Evolutionary conservation across 192 early-diverging fungal species (phyloP).

Genomic region (Coemansia sp.): DNA sequence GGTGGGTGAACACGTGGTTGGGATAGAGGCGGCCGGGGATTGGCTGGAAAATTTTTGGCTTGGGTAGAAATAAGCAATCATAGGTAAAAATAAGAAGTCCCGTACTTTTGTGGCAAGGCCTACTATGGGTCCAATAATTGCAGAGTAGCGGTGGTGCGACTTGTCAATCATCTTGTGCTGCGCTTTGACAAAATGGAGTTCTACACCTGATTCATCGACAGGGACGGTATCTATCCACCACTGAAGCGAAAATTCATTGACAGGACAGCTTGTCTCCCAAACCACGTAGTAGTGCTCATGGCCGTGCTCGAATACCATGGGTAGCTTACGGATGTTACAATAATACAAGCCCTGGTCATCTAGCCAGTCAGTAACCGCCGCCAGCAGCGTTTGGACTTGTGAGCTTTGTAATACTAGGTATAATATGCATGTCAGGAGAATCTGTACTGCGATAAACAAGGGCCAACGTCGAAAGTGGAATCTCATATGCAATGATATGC

Average conservation of each 20-base stretch:
- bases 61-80: no score
- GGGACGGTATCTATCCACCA: conserved; percentile 30
- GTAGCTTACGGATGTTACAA: conserved; percentile 34
- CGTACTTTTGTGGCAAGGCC: neutral
- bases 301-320: conserved; percentile 43
- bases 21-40: no score
- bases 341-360: conserved; percentile 17
- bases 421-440: conserved; percentile 5
- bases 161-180: conserved; percentile 25
- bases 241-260: conserved; percentile 17
- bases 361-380: conserved; percentile 21
- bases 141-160: conserved; percentile 36
- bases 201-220: neutral
- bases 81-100: no score
- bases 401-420: conserved; percentile 8
- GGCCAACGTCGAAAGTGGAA: conserved; percentile 25
- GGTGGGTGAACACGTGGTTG: no score
- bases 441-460: conserved; percentile 3
- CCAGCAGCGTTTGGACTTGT: conserved; percentile 13
- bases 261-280: conserved; percentile 46
- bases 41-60: no score
- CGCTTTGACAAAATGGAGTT: conserved; percentile 18
- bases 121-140: conserved; percentile 38
- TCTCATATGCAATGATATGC: conserved; percentile 12
- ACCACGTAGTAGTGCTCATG: conserved; percentile 43